Evolutionary conservation across 1,284 basidiomycete species (phyloP).

Genomic region (Tylopilus sp.): DNA sequence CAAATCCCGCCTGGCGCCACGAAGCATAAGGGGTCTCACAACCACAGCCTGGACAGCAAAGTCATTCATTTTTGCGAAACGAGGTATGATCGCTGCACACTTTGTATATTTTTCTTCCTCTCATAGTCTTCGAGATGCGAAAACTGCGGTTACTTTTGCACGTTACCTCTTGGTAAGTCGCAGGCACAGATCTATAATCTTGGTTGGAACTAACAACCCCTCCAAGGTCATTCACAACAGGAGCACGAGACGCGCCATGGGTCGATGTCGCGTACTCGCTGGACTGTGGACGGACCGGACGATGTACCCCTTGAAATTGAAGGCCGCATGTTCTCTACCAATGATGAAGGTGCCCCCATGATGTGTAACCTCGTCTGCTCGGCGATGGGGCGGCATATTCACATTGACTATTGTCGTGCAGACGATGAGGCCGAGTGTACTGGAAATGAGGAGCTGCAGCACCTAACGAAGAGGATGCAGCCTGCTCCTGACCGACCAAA

Average conservation of each 20-base stretch:
- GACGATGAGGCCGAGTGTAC: constrained; percentile 36
- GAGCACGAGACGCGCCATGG: constrained; percentile 59
- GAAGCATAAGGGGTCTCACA: constrained; percentile 46
- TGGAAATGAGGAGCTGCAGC: constrained; percentile 42
- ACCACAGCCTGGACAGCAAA: constrained; percentile 40
- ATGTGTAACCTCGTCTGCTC: constrained; percentile 56
- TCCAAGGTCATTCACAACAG: constrained; percentile 46
- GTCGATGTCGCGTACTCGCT: constrained; percentile 53
- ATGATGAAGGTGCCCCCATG: constrained; percentile 59
- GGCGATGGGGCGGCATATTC: constrained; percentile 50
- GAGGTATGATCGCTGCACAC: constrained; percentile 33
- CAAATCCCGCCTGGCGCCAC: constrained; percentile 38
- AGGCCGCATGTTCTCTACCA: constrained; percentile 48
- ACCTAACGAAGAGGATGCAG: constrained; percentile 40
- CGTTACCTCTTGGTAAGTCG: constrained; percentile 47
- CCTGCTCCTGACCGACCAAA: constrained; percentile 47
- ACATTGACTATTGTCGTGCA: constrained; percentile 54
- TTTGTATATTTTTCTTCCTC: neutral
- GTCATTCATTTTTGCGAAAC: constrained; percentile 49
- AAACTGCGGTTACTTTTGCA: constrained; percentile 55
- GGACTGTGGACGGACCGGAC: constrained; percentile 50
- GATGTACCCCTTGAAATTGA: constrained; percentile 44
- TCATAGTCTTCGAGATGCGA: constrained; percentile 41
- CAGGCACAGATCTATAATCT: no score
- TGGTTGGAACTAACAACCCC: no score